Evolutionary conservation across 345 rosid genomes (phyloP).

Genomic region (Eucalyptus tenuipes): DNA sequence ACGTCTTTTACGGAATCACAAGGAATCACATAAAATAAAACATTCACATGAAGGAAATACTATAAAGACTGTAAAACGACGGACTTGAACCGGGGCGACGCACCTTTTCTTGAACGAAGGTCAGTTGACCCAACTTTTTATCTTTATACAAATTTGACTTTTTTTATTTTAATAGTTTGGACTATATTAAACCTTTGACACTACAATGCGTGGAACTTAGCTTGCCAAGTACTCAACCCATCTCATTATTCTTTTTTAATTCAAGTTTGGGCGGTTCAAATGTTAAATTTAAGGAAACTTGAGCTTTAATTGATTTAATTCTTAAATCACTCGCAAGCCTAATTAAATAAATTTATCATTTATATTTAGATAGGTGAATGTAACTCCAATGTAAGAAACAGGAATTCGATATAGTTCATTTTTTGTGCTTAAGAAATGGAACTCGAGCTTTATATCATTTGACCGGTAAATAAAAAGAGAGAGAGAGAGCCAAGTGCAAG

Average conservation of each 20-base stretch:
- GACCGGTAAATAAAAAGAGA: no score
- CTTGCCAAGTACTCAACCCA: neutral
- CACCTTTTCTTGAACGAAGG: neutral
- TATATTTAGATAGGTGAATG: neutral
- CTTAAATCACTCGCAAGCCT: neutral
- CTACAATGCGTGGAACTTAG: neutral
- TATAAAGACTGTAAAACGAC: neutral
- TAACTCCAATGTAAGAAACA: neutral
- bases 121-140: neutral
- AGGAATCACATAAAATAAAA: neutral
- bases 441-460: neutral
- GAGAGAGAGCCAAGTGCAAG: neutral
- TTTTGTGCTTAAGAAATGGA: neutral
- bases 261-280: neutral
- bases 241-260: neutral
- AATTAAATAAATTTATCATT: no score
- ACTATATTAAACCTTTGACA: neutral
- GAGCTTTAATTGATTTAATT: neutral
- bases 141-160: neutral
- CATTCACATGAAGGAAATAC: neutral
- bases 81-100: neutral
- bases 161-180: neutral
- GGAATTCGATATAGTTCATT: neutral
- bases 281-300: neutral
- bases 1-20: neutral